Evolutionary conservation across 495 filamentous ascomycete species (phyloP).

Genomic region (Penicillium manginii): DNA sequence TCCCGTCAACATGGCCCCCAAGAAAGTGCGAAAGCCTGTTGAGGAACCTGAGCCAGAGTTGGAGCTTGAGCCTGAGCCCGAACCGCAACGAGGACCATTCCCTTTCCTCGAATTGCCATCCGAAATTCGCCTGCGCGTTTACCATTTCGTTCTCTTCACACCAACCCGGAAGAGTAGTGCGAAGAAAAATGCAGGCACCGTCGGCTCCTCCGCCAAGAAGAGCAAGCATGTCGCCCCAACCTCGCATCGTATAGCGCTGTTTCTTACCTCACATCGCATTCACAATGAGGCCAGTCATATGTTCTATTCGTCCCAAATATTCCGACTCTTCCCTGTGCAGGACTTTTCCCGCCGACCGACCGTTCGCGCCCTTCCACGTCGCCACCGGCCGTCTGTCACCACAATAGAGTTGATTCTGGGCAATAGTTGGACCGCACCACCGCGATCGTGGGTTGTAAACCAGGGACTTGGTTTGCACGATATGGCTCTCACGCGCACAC

Average conservation of each 20-base stretch:
- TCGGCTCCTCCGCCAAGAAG: conserved; percentile 80
- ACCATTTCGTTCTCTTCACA: conserved; percentile 63
- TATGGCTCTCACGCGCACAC: conserved; percentile 58
- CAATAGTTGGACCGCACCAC: conserved; percentile 78
- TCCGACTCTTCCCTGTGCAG: conserved; percentile 76
- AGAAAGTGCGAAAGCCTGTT: conserved; percentile 19
- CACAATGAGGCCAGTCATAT: conserved; percentile 71
- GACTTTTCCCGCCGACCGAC: conserved; percentile 68
- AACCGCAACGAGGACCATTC: conserved; percentile 49
- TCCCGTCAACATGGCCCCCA: conserved; percentile 25
- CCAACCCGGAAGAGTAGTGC: conserved; percentile 33
- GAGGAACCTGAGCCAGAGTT: conserved; percentile 1
- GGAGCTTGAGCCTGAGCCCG: conserved; percentile 18
- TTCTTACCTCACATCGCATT: conserved; percentile 65
- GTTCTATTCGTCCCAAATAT: conserved; percentile 77
- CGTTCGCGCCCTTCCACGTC: conserved; percentile 48
- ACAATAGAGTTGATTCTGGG: conserved; percentile 78
- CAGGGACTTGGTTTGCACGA: conserved; percentile 66
- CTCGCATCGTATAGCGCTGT: conserved; percentile 58
- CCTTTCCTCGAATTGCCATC: conserved; percentile 77
- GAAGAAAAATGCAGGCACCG: conserved; percentile 42
- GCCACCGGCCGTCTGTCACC: conserved; percentile 67
- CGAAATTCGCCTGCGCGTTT: conserved; percentile 75
- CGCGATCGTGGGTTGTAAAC: conserved; percentile 72
- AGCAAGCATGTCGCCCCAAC: conserved; percentile 55